A percentile compares a stretch with the other conserved stretches of the same genome.
phyloP scores from a whole-genome alignment of 371 early-diverging fungal genomes.

The Mucor indicus region DNA sequence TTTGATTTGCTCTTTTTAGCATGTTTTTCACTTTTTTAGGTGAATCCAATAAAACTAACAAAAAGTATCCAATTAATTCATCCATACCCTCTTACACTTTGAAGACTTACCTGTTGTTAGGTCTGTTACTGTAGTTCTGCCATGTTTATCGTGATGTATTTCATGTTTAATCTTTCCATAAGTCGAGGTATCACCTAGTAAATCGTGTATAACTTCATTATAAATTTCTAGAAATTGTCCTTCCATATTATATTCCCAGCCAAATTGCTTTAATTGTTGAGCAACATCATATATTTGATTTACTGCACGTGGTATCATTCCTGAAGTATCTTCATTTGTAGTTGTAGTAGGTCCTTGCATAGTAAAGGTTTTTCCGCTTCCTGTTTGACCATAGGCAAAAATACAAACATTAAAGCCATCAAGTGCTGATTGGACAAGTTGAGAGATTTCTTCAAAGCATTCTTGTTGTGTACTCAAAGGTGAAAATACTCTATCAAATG shows the following conservation, averaged over 20 bases:
- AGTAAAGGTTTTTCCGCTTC: conserved; percentile 88
- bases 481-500: conserved; percentile 84
- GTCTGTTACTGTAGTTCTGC: conserved; percentile 80
- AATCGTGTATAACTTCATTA: conserved; percentile 92
- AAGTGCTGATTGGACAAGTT: conserved; percentile 91
- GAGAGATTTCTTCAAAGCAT: conserved; percentile 94
- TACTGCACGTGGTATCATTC: conserved; percentile 92
- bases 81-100: neutral
- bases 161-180: conserved; percentile 70
- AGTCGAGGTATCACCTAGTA: conserved; percentile 57
- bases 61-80: neutral
- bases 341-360: conserved; percentile 74
- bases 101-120: conserved; percentile 52
- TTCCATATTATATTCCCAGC: conserved; percentile 88
- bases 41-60: conserved; percentile 52
- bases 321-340: conserved; percentile 41
- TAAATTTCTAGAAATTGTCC: conserved; percentile 95
- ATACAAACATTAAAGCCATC: conserved; percentile 99
- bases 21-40: conserved; percentile 70
- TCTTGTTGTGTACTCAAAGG: conserved; percentile 70
- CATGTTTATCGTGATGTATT: conserved; percentile 72
- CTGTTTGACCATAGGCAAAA: conserved; percentile 99
- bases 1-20: conserved; percentile 62
- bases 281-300: conserved; percentile 82
- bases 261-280: conserved; percentile 68